Base-by-base conservation (phyloP, 495 filamentous ascomycete species). In the Annulohypoxylon stygium region DNA sequence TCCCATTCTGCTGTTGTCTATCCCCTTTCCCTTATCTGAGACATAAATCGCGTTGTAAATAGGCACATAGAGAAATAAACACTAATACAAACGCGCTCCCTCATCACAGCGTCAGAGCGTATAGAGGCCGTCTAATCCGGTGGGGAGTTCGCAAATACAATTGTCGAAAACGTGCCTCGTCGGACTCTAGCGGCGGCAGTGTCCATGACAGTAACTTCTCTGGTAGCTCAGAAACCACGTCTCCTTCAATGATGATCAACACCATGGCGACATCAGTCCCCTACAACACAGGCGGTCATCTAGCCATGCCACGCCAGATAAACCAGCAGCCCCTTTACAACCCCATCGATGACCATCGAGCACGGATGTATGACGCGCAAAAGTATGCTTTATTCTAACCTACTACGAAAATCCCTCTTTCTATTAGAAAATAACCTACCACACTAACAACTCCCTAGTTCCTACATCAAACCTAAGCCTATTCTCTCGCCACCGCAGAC, bases 121-220 rank as follows among this genome's bases (percentile, higher is more conserved):
- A 84, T 55, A 72, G 82, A 55, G 83, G 82, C 0, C 79, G 83
- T n/a, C 78, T 85, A 60, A 78, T 82, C 33, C 77, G 73, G 67
- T 85, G 83, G 83, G 78, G 78, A n/a, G 62, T 84, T 30, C 74
- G 77, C 75, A 85, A 85, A 71, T 85, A 85, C 70, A 80, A 83
- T 7, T 78, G 78, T 53, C 79, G 82, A 30, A 79, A 75, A 50
- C 77, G 74, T 33, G 62, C 48, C 7, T 57, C 67, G 10, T 48
- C 61, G 25, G 68, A 62, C 54, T 53, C 34, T 1, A 66, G 74
- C 57, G 50, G 74, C 57, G 50, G 58, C 37, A 58, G 51, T n/a
- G 60, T 33, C 25, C 50, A 59, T 14, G 59, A 36, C n/a, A 47
- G 43, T 16, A 34, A 30, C 7, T 62, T 68, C 43, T 55, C 63